These are phyloP conservation scores for Brassica balearica DNA, from an alignment of 441 rosid species.

Conservation along the genomic window DNA sequence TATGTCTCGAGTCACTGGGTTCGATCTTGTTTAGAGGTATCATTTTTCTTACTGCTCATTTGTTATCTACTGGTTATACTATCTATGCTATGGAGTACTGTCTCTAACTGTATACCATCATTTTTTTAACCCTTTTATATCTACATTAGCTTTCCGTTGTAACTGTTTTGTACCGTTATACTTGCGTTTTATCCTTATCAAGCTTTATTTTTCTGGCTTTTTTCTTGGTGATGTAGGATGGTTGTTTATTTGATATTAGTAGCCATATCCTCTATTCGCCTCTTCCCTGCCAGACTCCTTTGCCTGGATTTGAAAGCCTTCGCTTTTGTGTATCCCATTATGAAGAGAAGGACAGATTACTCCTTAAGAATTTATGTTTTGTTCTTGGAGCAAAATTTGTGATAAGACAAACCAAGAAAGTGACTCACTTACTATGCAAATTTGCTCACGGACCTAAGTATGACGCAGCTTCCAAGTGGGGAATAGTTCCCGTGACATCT, in stretches of 20 bases:
- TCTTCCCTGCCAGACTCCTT: constrained; percentile 84
- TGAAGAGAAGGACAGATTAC: constrained; percentile 77
- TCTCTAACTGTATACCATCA: constrained; percentile 29
- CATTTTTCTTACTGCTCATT: constrained; percentile 31
- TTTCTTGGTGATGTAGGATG: constrained; percentile 67
- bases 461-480: constrained; percentile 84
- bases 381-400: constrained; percentile 86
- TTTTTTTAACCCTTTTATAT: constrained; percentile 18
- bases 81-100: constrained; percentile 15
- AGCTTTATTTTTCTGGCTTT: constrained; percentile 24
- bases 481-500: constrained; percentile 65
- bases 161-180: constrained; percentile 11
- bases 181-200: constrained; percentile 20
- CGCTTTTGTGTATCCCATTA: constrained; percentile 88
- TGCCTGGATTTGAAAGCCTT: constrained; percentile 81
- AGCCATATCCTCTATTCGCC: constrained; percentile 93
- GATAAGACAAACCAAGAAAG: constrained; percentile 72
- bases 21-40: constrained; percentile 94
- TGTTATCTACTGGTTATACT: constrained; percentile 15
- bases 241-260: constrained; percentile 78
- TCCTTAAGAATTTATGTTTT: constrained; percentile 81
- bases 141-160: constrained; percentile 9
- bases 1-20: constrained; percentile 97
- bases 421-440: constrained; percentile 90
- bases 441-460: constrained; percentile 80